Conservation (phyloP, 2,329 filamentous ascomycete genomes). For the Fusarium sublunatum region DNA sequence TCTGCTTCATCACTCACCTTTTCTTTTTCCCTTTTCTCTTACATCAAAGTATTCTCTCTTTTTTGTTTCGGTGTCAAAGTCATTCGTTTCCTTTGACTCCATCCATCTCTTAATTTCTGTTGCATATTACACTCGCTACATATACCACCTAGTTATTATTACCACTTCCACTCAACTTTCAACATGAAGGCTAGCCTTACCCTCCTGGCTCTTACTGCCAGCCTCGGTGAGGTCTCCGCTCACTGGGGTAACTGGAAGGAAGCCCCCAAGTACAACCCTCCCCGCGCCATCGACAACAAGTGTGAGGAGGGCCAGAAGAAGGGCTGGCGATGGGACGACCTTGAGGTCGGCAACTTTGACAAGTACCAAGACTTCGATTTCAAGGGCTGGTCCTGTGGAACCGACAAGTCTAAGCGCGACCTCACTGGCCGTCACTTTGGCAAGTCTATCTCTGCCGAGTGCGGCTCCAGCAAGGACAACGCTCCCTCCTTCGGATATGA, state of each 20-base stretch:
- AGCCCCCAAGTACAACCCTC: slow-evolving; percentile 69
- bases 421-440: slow-evolving; percentile 63
- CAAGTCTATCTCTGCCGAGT: slow-evolving; percentile 71
- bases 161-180: slow-evolving; percentile 23
- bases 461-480: slow-evolving; percentile 56
- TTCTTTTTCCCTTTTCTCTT: slow-evolving; percentile 45
- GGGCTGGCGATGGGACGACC: slow-evolving; percentile 78
- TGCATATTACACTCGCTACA: slow-evolving; percentile 40
- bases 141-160: slow-evolving; percentile 13
- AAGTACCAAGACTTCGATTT: slow-evolving; percentile 80
- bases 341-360: slow-evolving; percentile 70
- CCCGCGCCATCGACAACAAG: slow-evolving; percentile 78
- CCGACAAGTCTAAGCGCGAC: slow-evolving; percentile 69
- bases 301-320: slow-evolving; percentile 76
- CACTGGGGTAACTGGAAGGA: slow-evolving; percentile 47
- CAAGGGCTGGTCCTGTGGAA: slow-evolving; percentile 76
- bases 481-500: slow-evolving; percentile 69
- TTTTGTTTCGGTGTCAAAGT: slow-evolving; percentile 57
- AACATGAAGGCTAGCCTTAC: slow-evolving; percentile 65
- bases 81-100: slow-evolving; percentile 67
- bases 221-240: slow-evolving; percentile 62
- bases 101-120: slow-evolving; percentile 45
- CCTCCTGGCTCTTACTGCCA: slow-evolving; percentile 63
- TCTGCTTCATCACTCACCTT: slow-evolving; percentile 42
- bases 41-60: slow-evolving; percentile 38